phyloP scores from a whole-genome alignment of 805 yeast genomes.

The Metschnikowia borealis region DNA sequence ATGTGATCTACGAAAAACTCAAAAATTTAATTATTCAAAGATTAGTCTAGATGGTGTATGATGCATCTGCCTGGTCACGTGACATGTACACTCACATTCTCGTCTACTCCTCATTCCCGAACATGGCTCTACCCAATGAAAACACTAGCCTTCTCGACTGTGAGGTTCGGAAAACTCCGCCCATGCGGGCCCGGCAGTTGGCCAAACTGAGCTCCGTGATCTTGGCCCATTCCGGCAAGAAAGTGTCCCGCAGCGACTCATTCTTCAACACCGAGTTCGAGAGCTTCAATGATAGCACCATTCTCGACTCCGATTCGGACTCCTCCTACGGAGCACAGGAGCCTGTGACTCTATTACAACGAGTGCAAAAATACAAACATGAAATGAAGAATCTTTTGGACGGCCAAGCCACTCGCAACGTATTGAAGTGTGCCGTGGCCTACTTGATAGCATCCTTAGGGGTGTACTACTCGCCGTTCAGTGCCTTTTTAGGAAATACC shows the following conservation, averaged over 20 bases:
- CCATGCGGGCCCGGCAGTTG: constrained; percentile 1
- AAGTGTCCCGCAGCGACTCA: constrained; percentile 33
- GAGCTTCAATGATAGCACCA: constrained; percentile 18
- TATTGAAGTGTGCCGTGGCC: constrained; percentile 67
- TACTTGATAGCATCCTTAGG: constrained; percentile 70
- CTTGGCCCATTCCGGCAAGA: constrained; percentile 36
- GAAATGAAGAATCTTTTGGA: background rate
- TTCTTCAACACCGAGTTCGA: constrained; percentile 24
- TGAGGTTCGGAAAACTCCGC: constrained; percentile 4
- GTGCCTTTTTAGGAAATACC: constrained; percentile 52
- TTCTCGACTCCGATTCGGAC: constrained; percentile 16
- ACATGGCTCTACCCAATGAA: constrained; percentile 3
- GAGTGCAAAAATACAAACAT: background rate
- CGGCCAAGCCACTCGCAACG: constrained; percentile 24
- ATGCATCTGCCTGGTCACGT: background rate
- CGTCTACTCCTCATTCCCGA: background rate
- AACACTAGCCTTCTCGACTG: constrained; percentile 1
- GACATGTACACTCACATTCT: background rate
- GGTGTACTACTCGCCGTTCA: constrained; percentile 54
- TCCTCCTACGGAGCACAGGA: background rate
- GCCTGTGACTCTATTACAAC: background rate
- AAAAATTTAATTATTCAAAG: no score
- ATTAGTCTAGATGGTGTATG: background rate
- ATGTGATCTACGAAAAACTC: no score
- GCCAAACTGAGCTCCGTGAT: constrained; percentile 34